phyloP scores from a whole-genome alignment of 129 eudicot species.

The Flaveria trinervia region DNA sequence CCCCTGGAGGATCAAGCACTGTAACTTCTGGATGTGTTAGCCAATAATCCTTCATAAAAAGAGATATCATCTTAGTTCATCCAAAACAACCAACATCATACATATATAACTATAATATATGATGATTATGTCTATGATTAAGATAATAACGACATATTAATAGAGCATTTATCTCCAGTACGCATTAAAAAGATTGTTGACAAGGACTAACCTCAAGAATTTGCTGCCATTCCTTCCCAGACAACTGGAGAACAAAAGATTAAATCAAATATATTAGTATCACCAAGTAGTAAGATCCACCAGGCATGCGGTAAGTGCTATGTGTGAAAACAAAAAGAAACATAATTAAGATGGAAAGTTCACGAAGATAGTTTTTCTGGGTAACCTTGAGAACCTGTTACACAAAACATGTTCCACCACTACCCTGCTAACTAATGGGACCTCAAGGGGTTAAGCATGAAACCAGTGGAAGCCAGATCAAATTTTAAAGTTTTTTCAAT shows the following conservation, averaged over 20 bases:
- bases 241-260: slow-evolving; percentile 49
- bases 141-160: neutral
- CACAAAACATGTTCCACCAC: neutral
- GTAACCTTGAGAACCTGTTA: neutral
- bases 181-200: neutral
- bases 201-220: slow-evolving; percentile 75
- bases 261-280: slow-evolving; percentile 19
- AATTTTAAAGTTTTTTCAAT: neutral
- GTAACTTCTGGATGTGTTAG: slow-evolving; percentile 90
- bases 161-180: neutral
- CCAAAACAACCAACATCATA: neutral
- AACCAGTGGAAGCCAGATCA: neutral
- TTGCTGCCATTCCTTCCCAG: slow-evolving; percentile 85
- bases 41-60: slow-evolving; percentile 67
- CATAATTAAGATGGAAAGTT: neutral
- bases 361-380: slow-evolving; percentile 20
- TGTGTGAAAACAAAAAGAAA: neutral
- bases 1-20: slow-evolving; percentile 93
- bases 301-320: neutral
- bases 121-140: neutral
- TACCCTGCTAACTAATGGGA: neutral
- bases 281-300: neutral
- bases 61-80: neutral
- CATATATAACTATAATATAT: neutral
- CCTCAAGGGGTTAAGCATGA: neutral